Percentiles rank a stretch among this genome's conserved stretches.
These are phyloP conservation scores for Apiospora arundinis DNA, from an alignment of 2,329 filamentous ascomycete genomes.

Conservation along the genomic window DNA sequence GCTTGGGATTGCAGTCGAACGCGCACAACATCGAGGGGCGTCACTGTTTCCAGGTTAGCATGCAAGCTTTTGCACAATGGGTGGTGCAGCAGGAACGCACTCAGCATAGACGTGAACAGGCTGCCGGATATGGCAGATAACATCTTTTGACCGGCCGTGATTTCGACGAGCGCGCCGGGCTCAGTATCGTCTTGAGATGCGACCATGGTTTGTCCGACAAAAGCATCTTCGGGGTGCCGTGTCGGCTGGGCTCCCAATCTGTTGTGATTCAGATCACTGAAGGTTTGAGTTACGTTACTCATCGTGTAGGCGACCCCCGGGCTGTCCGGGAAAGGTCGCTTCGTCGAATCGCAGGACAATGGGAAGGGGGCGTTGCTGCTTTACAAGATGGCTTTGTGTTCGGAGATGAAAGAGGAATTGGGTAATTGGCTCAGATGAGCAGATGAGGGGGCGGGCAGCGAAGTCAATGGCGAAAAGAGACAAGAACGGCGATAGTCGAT, in stretches of 20 bases:
- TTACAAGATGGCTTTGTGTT: background rate
- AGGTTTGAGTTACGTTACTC: slow-evolving; percentile 32
- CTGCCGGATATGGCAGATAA: slow-evolving; percentile 90
- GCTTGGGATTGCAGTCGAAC: slow-evolving; percentile 89
- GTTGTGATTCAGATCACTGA: slow-evolving; percentile 46
- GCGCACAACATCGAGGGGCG: slow-evolving; percentile 94
- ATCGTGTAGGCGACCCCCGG: slow-evolving; percentile 34
- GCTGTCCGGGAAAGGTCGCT: slow-evolving; percentile 36
- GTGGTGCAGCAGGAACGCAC: slow-evolving; percentile 56
- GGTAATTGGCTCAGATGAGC: slow-evolving; percentile 23
- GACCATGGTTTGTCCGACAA: slow-evolving; percentile 40
- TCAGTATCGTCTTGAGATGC: slow-evolving; percentile 39
- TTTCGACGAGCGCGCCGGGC: slow-evolving; percentile 61
- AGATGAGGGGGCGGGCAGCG: slow-evolving; percentile 25
- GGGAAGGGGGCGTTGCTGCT: background rate
- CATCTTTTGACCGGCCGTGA: slow-evolving; percentile 91
- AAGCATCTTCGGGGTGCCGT: slow-evolving; percentile 40
- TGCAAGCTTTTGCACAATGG: slow-evolving; percentile 20
- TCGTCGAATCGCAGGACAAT: slow-evolving; percentile 22
- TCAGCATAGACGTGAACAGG: slow-evolving; percentile 84
- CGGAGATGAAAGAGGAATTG: background rate
- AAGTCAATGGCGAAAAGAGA: slow-evolving; percentile 15
- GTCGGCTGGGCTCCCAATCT: slow-evolving; percentile 36
- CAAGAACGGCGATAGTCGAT: slow-evolving; percentile 8
- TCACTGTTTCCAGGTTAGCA: slow-evolving; percentile 63